A percentile compares a stretch with the other conserved stretches of the same genome.
phyloP scores from a whole-genome alignment of 768 basidiomycete genomes.

The Naematelia encephala region DNA sequence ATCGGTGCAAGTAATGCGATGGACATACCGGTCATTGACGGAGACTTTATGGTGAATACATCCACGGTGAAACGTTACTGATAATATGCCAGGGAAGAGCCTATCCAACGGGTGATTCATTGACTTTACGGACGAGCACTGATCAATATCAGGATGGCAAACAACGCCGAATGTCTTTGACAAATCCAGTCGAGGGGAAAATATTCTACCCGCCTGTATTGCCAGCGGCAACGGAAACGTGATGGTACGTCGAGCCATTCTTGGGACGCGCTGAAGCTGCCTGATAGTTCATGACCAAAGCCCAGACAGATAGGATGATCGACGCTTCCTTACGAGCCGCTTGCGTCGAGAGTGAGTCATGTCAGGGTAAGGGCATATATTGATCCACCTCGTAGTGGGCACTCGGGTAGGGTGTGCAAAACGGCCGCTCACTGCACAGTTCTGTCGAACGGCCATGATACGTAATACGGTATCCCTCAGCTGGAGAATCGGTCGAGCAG shows the following conservation, averaged over 20 bases:
- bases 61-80: background rate
- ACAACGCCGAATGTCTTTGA: conserved; percentile 27
- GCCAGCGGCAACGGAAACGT: conserved; percentile 52
- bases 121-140: background rate
- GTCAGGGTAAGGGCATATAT: too few relatives aligned
- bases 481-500: conserved; percentile 63
- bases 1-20: conserved; percentile 9
- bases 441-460: conserved; percentile 52
- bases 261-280: background rate
- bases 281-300: conserved; percentile 52
- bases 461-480: conserved; percentile 60
- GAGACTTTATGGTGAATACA: conserved; percentile 24
- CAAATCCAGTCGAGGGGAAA: conserved; percentile 11
- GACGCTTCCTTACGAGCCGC: conserved; percentile 56
- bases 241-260: conserved; percentile 28
- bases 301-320: conserved; percentile 54
- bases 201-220: conserved; percentile 49
- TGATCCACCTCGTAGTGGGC: conserved; percentile 52
- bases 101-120: conserved; percentile 32
- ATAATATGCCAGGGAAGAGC: conserved; percentile 46
- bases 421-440: conserved; percentile 52
- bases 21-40: conserved; percentile 24
- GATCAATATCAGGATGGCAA: conserved; percentile 23
- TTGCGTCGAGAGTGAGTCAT: conserved; percentile 51
- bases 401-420: conserved; percentile 55